Evolutionary conservation across 1,139 yeast species (phyloP), one percentile per base, ranked within the genome.

Genomic region (Yamadazyma buinensis): DNA sequence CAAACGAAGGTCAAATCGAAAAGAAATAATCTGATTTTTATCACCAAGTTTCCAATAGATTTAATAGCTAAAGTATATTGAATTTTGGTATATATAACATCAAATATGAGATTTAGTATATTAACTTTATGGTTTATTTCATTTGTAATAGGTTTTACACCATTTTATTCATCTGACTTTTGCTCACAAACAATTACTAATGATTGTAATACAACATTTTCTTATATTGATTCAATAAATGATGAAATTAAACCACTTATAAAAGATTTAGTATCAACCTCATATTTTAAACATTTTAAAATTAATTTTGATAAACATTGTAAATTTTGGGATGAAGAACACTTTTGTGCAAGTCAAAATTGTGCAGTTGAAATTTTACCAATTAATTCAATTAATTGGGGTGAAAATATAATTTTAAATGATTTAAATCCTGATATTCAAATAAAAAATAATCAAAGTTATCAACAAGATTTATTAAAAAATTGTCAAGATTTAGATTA

Each of bases 291-390:
- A 44, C 86, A 85, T 56, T 92, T 86, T 67, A 84, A 87, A 58
- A 75, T 94, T 40, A 86, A 94, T 54, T 67, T 94, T 32, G 92
- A 81, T 54, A 83, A 84, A 47, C 79, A 80, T 54, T 94, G 99
- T 57, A 90, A 95, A 26, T 87, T 88, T 55, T 84, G 94, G 84
- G 77, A 80, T 39, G 84, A 81, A 46, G 85, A 78, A 48, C 83
- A 75, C 72, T 80, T 88, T 55, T 94, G 99, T 57, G 90, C 95
- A 47, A 88, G 94, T 52, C 75, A 88, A 45, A 86, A 90, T 35
- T 94, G 99, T 62, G 95, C 97, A 2, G 95, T 94, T 22, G 97
- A 92, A 57, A 75, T 84, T 17, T 55, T 67, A 42, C 57, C 64
- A 4, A 51, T 62, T 4, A 61, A 55, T 12, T 64, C 65, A 41